Percentiles rank a stretch among this genome's conserved stretches.
These are phyloP conservation scores for Peronospora tabacina DNA, from an alignment of 352 stramenopile species.

Conservation along the genomic window DNA sequence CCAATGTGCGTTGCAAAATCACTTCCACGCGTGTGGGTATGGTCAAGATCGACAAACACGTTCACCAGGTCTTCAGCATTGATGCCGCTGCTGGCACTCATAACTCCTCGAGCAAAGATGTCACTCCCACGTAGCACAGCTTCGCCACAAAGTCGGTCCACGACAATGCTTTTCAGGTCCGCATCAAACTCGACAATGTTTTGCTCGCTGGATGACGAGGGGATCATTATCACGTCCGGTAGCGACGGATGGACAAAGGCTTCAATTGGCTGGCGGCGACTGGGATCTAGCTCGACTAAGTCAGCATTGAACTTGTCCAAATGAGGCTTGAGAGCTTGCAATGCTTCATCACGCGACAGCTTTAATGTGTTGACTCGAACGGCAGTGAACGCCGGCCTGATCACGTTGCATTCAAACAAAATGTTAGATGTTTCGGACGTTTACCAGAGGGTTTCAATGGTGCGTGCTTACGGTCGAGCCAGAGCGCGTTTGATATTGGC, in stretches of 20 bases:
- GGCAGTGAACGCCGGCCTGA: slow-evolving; percentile 58
- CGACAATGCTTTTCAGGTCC: slow-evolving; percentile 63
- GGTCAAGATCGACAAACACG: slow-evolving; percentile 82
- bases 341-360: slow-evolving; percentile 44
- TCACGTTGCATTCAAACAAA: background rate
- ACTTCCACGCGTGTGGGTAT: slow-evolving; percentile 64
- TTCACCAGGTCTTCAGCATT: slow-evolving; percentile 69
- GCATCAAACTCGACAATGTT: slow-evolving; percentile 19
- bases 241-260: slow-evolving; percentile 38
- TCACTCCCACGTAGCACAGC: slow-evolving; percentile 90
- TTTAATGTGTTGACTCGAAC: slow-evolving; percentile 76
- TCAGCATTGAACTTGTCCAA: slow-evolving; percentile 51
- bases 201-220: slow-evolving; percentile 34
- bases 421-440: background rate
- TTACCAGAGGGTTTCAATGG: background rate
- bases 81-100: slow-evolving; percentile 85
- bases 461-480: slow-evolving; percentile 21
- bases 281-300: slow-evolving; percentile 28
- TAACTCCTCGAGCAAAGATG: slow-evolving; percentile 89
- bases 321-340: slow-evolving; percentile 35
- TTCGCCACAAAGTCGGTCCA: slow-evolving; percentile 89
- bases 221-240: slow-evolving; percentile 60
- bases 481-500: slow-evolving; percentile 65
- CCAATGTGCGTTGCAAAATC: slow-evolving; percentile 64
- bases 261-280: slow-evolving; percentile 29